These are phyloP conservation scores for Spizellomyces sp. DNA, from an alignment of 192 early-diverging fungal species.

Conservation along the genomic window DNA sequence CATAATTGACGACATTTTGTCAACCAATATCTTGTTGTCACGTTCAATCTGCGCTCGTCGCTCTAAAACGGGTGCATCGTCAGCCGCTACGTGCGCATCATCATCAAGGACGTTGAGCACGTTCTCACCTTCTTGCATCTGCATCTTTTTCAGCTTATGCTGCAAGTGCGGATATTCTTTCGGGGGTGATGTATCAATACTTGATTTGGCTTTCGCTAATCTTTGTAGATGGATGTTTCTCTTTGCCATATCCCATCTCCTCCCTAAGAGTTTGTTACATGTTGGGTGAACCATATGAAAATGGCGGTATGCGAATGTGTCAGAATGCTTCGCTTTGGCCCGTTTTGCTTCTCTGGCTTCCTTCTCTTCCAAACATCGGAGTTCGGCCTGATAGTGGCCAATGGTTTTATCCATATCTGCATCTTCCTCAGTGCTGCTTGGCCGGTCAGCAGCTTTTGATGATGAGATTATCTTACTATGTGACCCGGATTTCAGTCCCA, in stretches of 20 bases:
- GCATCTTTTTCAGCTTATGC: conserved; percentile 45
- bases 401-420: no score
- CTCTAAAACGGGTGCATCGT: conserved; percentile 28
- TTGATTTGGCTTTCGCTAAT: conserved; percentile 32
- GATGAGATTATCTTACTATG: no score
- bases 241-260: conserved; percentile 43
- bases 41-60: conserved; percentile 45
- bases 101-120: neutral
- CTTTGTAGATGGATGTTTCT: conserved; percentile 34
- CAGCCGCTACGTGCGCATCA: no score
- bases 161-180: conserved; percentile 44
- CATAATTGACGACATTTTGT: conserved; percentile 44
- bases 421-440: no score
- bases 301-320: conserved; percentile 37
- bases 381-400: no score
- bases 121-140: conserved; percentile 47
- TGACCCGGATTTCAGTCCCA: no score
- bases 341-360: neutral
- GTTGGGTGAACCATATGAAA: conserved; percentile 45
- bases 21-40: conserved; percentile 48
- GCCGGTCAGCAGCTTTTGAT: no score
- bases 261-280: conserved; percentile 42
- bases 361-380: no score
- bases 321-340: neutral
- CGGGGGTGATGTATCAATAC: conserved; percentile 46